phyloP scores from a whole-genome alignment of 805 yeast genomes.

The Candida maris region DNA sequence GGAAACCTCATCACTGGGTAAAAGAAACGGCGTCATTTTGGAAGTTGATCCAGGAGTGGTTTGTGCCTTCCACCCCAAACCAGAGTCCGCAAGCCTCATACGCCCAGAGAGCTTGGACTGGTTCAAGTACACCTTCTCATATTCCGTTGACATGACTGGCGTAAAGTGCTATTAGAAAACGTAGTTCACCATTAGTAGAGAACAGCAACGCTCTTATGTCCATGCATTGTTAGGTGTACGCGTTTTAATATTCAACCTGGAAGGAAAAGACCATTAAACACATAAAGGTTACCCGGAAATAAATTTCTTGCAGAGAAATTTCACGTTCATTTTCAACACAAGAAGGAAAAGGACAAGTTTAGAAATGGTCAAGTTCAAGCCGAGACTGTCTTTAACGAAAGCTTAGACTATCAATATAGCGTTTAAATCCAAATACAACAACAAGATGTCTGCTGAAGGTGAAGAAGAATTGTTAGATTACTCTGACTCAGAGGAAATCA shows the following conservation, averaged over 20 bases:
- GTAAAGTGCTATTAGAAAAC: not conserved
- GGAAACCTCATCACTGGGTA: conserved; percentile 82
- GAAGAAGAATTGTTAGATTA: conserved; percentile 99
- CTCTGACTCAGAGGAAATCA: conserved; percentile 96
- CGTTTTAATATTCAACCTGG: not conserved
- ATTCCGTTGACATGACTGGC: conserved; percentile 55
- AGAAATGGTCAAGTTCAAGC: not conserved
- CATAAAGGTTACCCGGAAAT: conserved; percentile 13
- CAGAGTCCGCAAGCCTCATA: conserved; percentile 93
- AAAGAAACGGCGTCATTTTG: conserved; percentile 69
- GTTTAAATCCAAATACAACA: no score
- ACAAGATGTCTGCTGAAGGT: conserved; percentile 86
- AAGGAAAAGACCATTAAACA: not conserved
- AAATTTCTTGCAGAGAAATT: not conserved
- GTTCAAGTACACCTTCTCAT: conserved; percentile 85
- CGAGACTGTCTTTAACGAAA: not conserved
- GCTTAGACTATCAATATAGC: no score
- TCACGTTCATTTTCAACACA: not conserved
- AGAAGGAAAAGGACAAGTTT: conserved; percentile 1
- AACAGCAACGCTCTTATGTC: not conserved
- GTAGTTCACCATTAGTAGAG: not conserved
- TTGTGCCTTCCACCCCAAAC: conserved; percentile 86
- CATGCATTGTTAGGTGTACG: not conserved
- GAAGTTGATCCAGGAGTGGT: conserved; percentile 41
- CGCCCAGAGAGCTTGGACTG: conserved; percentile 82